Base-by-base conservation (phyloP, 2,329 filamentous ascomycete genomes). In the Epichloe hybrida region DNA sequence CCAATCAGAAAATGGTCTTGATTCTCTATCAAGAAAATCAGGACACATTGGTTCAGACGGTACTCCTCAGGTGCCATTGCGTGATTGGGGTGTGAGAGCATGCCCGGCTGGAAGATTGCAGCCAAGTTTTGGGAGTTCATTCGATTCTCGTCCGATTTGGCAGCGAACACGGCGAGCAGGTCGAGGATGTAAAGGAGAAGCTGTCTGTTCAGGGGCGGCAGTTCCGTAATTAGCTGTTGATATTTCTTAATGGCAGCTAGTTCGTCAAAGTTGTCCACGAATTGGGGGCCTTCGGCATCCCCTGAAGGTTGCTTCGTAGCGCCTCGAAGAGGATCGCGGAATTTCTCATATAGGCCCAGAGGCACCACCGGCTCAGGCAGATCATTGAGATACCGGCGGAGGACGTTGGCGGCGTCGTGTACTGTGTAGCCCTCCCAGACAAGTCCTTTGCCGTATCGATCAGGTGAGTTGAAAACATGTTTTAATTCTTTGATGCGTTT, bases 401-500 rank as follows among this genome's bases (percentile, higher is more conserved):
- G 77, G 54, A 98, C 91, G 63, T 97, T 98, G 61, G 93, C 90
- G 27, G 93, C 93, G 75, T 98, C 93, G 68, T 98, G 93, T 41
- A 98, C 93, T 0, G 93, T 98, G 66, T 95, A 98, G 45, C 93
- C 93, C 45, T 88, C 86, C 93, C 93, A 98, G 60, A 95, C 87
- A 27, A 98, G 76, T 15, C 93, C 93, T 69, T 98, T 98, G 50
- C 93, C 93, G 66, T 95, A 98, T 60, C 90, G 80, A 61, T 95
- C 88, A 40, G 93, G 93, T 0, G 91, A 95, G 68, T 97, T 88
- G 68, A 98, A 98, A 3, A 88, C 79, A 31, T 78, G 81, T 67
- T 94, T 91, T 34, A 98, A 79, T 66, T 97, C 93, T 67, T 97
- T 98, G 71, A 98, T 98, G 55, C 93, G 86, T 71, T 96, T 97